phyloP scores from a whole-genome alignment of 1,284 basidiomycete species.

The Meripilus lineatus region DNA sequence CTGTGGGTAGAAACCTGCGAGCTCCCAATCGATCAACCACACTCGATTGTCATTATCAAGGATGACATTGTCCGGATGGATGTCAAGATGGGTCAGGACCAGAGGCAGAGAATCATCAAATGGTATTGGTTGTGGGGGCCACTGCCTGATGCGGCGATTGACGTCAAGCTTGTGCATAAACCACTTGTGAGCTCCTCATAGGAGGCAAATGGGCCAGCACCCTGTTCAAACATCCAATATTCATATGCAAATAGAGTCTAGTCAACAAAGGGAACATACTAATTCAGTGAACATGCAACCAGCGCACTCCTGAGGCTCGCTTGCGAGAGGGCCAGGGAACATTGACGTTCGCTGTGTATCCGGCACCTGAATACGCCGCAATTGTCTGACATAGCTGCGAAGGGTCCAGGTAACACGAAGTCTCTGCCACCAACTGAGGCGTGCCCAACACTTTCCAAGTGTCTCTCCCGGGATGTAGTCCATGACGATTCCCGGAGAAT shows the following conservation, averaged over 20 bases:
- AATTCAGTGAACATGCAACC: slow-evolving; percentile 5
- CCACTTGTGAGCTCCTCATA: slow-evolving; percentile 9
- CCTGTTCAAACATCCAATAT: not conserved
- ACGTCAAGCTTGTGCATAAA: slow-evolving; percentile 11
- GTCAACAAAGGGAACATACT: not conserved
- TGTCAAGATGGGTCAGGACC: slow-evolving; percentile 12
- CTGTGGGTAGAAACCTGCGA: slow-evolving; percentile 11
- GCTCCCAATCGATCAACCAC: slow-evolving; percentile 14
- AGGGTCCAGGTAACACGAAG: slow-evolving; percentile 4
- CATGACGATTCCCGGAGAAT: slow-evolving; percentile 6
- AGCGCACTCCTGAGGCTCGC: slow-evolving; percentile 3
- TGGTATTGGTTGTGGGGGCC: not conserved
- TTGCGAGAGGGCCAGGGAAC: not conserved
- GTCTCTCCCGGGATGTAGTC: slow-evolving; percentile 7
- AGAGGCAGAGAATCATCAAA: slow-evolving; percentile 10
- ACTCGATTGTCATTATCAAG: slow-evolving; percentile 8
- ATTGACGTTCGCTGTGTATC: not conserved
- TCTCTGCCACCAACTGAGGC: slow-evolving; percentile 5
- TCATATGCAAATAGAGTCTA: not conserved
- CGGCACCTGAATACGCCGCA: slow-evolving; percentile 2
- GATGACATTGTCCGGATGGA: slow-evolving; percentile 11
- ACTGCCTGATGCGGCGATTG: slow-evolving; percentile 5
- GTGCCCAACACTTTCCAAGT: slow-evolving; percentile 3
- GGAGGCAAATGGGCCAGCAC: slow-evolving; percentile 10
- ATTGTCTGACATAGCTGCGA: slow-evolving; percentile 6